Conservation (phyloP, 2,329 filamentous ascomycete genomes). For the Penicillium sp. region DNA sequence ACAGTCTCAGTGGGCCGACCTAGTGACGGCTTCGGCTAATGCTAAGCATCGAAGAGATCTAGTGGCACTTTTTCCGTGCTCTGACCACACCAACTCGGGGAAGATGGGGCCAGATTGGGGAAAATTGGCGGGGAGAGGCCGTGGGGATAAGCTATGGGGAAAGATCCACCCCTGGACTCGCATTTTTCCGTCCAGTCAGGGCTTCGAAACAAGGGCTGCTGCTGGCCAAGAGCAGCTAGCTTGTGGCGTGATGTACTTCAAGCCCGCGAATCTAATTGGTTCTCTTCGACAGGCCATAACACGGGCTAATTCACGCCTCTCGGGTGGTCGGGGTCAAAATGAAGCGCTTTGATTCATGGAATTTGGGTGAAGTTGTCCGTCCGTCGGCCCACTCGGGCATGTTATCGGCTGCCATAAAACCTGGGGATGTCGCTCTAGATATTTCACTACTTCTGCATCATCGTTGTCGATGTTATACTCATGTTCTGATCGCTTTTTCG, state of each 20-base stretch:
- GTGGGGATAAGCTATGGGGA: constrained; percentile 18
- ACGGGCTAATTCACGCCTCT: constrained; percentile 2
- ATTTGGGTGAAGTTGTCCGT: constrained; percentile 10
- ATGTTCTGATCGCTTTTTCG: background rate
- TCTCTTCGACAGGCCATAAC: background rate
- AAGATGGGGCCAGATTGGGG: constrained; percentile 20
- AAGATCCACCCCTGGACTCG: background rate
- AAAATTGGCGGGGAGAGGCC: constrained; percentile 16
- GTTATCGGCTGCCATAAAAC: constrained; percentile 3
- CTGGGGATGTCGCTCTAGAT: constrained; percentile 3
- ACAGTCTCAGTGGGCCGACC: constrained; percentile 9
- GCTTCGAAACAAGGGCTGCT: background rate
- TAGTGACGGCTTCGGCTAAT: constrained; percentile 9
- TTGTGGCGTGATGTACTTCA: background rate
- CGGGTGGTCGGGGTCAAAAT: background rate
- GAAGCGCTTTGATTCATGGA: constrained; percentile 18
- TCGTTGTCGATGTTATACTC: too few relatives aligned
- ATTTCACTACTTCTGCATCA: background rate
- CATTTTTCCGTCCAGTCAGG: constrained; percentile 19
- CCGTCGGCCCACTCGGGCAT: constrained; percentile 5
- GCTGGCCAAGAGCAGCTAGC: background rate
- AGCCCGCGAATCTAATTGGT: background rate
- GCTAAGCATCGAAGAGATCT: constrained; percentile 9
- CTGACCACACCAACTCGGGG: background rate
- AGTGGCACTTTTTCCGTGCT: constrained; percentile 7